Conservation (phyloP, 2,329 filamentous ascomycete species). For the Berkeleyomyces basicola region DNA sequence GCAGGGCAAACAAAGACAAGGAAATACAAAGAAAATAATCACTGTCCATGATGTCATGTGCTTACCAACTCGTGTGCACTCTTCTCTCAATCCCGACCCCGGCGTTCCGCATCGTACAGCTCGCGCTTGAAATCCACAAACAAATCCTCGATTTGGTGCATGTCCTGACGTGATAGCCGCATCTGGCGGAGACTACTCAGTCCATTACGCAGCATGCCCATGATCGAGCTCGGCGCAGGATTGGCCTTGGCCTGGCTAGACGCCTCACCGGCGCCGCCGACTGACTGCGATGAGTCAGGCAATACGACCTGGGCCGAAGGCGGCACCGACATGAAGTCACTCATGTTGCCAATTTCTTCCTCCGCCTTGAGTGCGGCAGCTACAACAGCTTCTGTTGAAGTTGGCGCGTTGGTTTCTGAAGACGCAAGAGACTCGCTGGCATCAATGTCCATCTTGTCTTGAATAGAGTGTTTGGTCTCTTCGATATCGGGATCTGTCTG, state of each 20-base stretch:
- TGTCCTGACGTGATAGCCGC: constrained; percentile 45
- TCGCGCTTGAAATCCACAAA: constrained; percentile 64
- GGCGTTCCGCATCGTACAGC: constrained; percentile 52
- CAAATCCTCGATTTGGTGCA: constrained; percentile 58
- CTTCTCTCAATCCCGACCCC: constrained; percentile 26
- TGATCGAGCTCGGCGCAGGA: constrained; percentile 16
- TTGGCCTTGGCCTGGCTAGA: neutral
- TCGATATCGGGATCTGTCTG: neutral
- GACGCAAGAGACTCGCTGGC: neutral
- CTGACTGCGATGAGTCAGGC: neutral
- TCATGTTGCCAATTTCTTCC: neutral
- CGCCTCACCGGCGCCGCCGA: neutral
- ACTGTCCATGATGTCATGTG: neutral
- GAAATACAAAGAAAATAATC: neutral
- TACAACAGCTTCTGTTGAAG: neutral
- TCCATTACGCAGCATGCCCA: constrained; percentile 21
- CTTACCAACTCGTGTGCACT: neutral
- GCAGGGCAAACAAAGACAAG: neutral
- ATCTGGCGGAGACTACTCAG: constrained; percentile 43
- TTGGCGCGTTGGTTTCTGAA: neutral
- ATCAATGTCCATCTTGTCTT: neutral
- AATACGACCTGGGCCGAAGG: neutral
- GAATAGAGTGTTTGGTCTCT: no score
- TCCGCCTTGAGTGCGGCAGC: neutral
- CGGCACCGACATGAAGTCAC: neutral